Conservation (phyloP, 78 protist species). For the Dictyostelium citrinum region DNA sequence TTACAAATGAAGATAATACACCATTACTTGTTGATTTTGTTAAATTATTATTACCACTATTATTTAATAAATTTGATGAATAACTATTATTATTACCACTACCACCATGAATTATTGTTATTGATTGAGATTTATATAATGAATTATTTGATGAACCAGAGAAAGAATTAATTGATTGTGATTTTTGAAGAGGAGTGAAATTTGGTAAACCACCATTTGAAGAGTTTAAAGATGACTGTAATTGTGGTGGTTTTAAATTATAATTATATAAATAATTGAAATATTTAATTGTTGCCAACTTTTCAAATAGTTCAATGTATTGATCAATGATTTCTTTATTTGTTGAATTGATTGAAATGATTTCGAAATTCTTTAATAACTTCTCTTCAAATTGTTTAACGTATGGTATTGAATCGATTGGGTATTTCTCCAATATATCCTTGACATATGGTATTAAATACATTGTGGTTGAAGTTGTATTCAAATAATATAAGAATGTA, state of each 20-base stretch:
- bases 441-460: background rate
- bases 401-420: conserved; percentile 3
- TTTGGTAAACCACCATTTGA: background rate
- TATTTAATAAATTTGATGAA: background rate
- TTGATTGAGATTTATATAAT: background rate
- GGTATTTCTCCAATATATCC: background rate
- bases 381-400: conserved; percentile 8
- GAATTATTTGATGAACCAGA: background rate
- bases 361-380: background rate
- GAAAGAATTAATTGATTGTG: background rate
- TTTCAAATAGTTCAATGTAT: background rate
- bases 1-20: background rate
- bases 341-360: background rate
- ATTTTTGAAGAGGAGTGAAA: background rate
- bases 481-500: background rate
- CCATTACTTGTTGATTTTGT: background rate
- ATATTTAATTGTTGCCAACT: background rate
- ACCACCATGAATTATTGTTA: background rate
- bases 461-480: background rate
- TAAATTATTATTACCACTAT: background rate
- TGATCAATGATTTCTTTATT: background rate
- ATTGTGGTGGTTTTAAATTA: conserved; percentile 1
- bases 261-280: background rate
- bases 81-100: background rate
- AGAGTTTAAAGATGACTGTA: background rate